Conservation (phyloP, 768 basidiomycete species). For the Pisolithus tinctorius region DNA sequence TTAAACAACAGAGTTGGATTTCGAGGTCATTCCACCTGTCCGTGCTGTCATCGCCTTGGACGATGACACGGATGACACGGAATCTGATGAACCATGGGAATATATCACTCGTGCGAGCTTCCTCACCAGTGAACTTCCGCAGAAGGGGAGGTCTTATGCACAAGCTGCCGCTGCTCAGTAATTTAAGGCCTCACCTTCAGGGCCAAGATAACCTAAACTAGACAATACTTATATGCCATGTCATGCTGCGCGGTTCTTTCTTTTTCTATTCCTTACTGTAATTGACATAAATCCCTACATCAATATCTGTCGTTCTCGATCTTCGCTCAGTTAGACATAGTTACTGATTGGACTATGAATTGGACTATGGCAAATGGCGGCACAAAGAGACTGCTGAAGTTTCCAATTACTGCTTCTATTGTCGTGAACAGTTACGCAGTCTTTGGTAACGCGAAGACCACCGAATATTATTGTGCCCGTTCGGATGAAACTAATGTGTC, state of each 20-base stretch:
- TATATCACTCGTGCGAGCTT: conserved; percentile 24
- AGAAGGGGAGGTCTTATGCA: conserved; percentile 25
- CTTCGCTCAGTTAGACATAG: neutral
- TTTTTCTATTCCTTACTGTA: neutral
- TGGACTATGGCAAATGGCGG: too few relatives aligned
- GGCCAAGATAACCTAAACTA: neutral
- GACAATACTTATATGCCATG: neutral
- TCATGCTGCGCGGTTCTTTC: neutral
- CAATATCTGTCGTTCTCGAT: neutral
- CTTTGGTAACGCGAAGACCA: conserved; percentile 1
- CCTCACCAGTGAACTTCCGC: conserved; percentile 18
- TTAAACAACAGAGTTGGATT: conserved; percentile 15
- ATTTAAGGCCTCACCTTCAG: neutral
- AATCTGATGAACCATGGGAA: conserved; percentile 26
- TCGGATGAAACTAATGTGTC: conserved; percentile 96
- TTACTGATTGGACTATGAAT: neutral
- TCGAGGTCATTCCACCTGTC: conserved; percentile 25
- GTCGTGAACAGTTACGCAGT: neutral
- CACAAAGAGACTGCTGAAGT: too few relatives aligned
- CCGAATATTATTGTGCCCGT: neutral
- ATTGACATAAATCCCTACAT: neutral
- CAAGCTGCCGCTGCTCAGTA: conserved; percentile 12
- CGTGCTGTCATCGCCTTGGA: conserved; percentile 28
- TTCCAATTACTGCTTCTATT: too few relatives aligned
- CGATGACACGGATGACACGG: conserved; percentile 11